These are phyloP conservation scores for Ganoderma boninense DNA, from an alignment of 1,284 basidiomycete species.

Conservation along the genomic window DNA sequence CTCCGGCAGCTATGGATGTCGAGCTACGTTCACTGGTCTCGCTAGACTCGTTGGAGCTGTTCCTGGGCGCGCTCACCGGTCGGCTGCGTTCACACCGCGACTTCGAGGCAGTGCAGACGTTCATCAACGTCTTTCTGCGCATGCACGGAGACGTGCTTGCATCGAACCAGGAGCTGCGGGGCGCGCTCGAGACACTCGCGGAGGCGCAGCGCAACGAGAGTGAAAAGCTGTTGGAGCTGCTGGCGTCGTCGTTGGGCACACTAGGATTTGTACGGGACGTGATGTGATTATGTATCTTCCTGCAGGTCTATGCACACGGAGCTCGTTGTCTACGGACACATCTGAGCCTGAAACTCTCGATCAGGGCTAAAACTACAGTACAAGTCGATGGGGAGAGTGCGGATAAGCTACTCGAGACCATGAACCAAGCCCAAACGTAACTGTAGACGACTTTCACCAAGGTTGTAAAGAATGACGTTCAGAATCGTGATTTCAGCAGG, in stretches of 20 bases:
- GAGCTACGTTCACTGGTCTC: slow-evolving; percentile 87
- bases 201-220: slow-evolving; percentile 78
- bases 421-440: background rate
- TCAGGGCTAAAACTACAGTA: background rate
- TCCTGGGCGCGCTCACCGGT: slow-evolving; percentile 78
- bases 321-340: background rate
- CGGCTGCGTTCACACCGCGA: slow-evolving; percentile 85
- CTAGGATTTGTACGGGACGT: slow-evolving; percentile 70
- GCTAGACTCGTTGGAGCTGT: slow-evolving; percentile 70
- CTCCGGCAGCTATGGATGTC: slow-evolving; percentile 90
- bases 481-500: background rate
- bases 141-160: slow-evolving; percentile 88
- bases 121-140: slow-evolving; percentile 85
- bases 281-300: slow-evolving; percentile 38
- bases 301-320: background rate
- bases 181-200: slow-evolving; percentile 63
- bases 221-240: slow-evolving; percentile 73
- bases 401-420: background rate
- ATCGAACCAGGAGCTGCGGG: slow-evolving; percentile 68
- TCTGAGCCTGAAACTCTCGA: background rate
- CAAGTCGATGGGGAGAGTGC: background rate
- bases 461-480: background rate
- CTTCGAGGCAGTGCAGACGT: slow-evolving; percentile 95
- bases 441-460: background rate
- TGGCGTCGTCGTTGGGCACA: slow-evolving; percentile 76